These are phyloP conservation scores for Entelexis sorbosivorans DNA, from an alignment of 1,139 yeast species.

Conservation along the genomic window DNA sequence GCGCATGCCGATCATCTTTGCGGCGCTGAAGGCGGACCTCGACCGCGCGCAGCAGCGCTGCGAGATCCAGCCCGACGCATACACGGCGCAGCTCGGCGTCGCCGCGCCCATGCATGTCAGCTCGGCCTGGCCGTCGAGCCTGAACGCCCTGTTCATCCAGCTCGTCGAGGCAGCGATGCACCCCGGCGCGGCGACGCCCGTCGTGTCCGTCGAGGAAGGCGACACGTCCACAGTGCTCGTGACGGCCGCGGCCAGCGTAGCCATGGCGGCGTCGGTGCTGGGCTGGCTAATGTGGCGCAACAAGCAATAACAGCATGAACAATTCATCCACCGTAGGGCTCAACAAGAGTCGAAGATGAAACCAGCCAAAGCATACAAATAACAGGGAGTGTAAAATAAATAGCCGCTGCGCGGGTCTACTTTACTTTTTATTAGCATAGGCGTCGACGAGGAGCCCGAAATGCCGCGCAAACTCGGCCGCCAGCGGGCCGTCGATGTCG, in stretches of 20 bases:
- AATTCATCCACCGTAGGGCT: too few species aligned
- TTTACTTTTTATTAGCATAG: conserved; percentile 27
- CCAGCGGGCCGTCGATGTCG: conserved; percentile 42
- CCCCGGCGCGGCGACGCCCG: conserved; percentile 74
- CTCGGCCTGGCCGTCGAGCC: conserved; percentile 76
- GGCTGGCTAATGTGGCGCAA: conserved; percentile 8
- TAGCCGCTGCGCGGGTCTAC: neutral
- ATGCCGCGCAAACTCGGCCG: conserved; percentile 49
- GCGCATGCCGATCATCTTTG: conserved; percentile 72
- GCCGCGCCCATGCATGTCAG: conserved; percentile 83
- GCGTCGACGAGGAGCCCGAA: conserved; percentile 54
- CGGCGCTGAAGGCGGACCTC: conserved; percentile 85
- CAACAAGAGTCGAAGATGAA: too few species aligned
- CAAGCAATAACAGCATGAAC: neutral
- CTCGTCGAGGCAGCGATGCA: conserved; percentile 77
- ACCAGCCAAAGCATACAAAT: neutral
- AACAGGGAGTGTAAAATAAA: neutral
- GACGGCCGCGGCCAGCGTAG: conserved; percentile 2
- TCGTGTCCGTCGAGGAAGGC: conserved; percentile 36
- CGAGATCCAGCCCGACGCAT: conserved; percentile 76
- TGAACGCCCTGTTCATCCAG: conserved; percentile 75
- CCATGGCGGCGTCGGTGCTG: neutral
- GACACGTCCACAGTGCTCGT: conserved; percentile 6
- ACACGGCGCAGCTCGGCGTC: conserved; percentile 52
- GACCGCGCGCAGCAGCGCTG: conserved; percentile 91